Percentiles rank a stretch among this genome's conserved stretches.
phyloP scores from a whole-genome alignment of 331 rosid genomes.

The Stylosanthes scabra region DNA sequence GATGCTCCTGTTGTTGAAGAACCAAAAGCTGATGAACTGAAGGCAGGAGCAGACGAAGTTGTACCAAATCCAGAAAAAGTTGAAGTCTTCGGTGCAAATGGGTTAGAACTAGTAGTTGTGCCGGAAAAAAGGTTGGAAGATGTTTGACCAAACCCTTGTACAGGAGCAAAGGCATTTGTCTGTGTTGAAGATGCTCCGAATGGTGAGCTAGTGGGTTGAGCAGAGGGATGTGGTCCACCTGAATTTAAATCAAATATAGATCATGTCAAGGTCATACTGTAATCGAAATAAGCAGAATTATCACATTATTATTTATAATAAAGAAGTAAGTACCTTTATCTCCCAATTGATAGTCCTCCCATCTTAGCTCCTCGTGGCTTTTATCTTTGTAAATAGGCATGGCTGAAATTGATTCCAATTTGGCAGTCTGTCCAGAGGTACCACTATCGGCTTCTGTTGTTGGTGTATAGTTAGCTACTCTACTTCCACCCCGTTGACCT shows the following conservation, averaged over 20 bases:
- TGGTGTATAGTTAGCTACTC: constrained; percentile 70
- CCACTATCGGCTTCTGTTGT: constrained; percentile 84
- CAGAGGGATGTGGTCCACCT: constrained; percentile 88
- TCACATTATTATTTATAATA: background rate
- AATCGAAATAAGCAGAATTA: constrained; percentile 7
- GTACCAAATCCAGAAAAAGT: constrained; percentile 67
- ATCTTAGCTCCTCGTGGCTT: constrained; percentile 95
- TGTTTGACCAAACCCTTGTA: constrained; percentile 67
- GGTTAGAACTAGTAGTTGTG: constrained; percentile 62
- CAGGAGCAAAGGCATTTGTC: constrained; percentile 59
- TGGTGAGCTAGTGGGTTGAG: constrained; percentile 55
- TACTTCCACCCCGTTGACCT: constrained; percentile 87
- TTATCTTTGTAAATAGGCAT: constrained; percentile 90
- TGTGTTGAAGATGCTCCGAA: constrained; percentile 61
- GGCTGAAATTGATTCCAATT: constrained; percentile 91
- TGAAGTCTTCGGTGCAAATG: constrained; percentile 73
- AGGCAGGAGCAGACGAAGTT: constrained; percentile 58
- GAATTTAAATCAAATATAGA: constrained; percentile 30
- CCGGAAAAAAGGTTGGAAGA: constrained; percentile 73
- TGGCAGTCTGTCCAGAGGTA: constrained; percentile 60
- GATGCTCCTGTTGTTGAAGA: constrained; percentile 59
- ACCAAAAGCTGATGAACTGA: constrained; percentile 68
- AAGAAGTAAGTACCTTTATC: constrained; percentile 70
- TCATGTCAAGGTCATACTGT: constrained; percentile 18
- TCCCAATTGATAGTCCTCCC: constrained; percentile 95